These are phyloP conservation scores for Chlamydomonas incerta DNA, from an alignment of 139 green algal genomes.

Conservation along the genomic window DNA sequence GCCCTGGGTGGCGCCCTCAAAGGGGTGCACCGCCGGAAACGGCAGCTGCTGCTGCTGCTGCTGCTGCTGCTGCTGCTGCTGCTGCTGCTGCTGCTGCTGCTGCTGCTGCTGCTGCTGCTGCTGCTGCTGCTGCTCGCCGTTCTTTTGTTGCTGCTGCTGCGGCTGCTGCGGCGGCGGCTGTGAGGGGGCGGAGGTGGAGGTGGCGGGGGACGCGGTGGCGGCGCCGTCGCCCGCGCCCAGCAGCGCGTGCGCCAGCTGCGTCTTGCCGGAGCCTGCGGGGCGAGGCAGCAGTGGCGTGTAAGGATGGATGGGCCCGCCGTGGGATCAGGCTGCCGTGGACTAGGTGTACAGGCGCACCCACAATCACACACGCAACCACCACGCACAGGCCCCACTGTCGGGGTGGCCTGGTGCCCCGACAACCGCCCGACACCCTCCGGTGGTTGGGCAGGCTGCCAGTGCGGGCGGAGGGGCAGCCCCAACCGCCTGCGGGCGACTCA, in stretches of 20 bases:
- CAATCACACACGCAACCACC: too few species aligned
- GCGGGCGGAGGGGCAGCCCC: too few species aligned
- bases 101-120: background rate
- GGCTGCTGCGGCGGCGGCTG: background rate
- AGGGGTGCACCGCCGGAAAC: constrained; percentile 50
- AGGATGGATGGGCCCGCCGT: too few species aligned
- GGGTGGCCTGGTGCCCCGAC: too few species aligned
- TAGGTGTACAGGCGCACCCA: too few species aligned
- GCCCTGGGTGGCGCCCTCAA: constrained; percentile 51
- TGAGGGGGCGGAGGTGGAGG: background rate
- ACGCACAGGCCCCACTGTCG: too few species aligned
- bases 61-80: background rate
- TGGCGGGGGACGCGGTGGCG: background rate
- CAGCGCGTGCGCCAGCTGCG: constrained; percentile 64
- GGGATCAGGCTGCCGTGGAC: too few species aligned
- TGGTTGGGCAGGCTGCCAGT: too few species aligned
- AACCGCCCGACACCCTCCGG: too few species aligned
- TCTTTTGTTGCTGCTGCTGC: background rate
- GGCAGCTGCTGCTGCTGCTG: background rate
- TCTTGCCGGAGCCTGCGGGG: constrained; percentile 62
- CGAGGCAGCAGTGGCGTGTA: too few species aligned
- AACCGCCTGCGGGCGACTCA: constrained; percentile 46
- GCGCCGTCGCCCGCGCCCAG: constrained; percentile 13
- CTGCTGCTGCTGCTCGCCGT: background rate
- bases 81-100: too few species aligned